Conservation (phyloP, 2,329 filamentous ascomycete genomes). For the Monosporascus sp. region DNA sequence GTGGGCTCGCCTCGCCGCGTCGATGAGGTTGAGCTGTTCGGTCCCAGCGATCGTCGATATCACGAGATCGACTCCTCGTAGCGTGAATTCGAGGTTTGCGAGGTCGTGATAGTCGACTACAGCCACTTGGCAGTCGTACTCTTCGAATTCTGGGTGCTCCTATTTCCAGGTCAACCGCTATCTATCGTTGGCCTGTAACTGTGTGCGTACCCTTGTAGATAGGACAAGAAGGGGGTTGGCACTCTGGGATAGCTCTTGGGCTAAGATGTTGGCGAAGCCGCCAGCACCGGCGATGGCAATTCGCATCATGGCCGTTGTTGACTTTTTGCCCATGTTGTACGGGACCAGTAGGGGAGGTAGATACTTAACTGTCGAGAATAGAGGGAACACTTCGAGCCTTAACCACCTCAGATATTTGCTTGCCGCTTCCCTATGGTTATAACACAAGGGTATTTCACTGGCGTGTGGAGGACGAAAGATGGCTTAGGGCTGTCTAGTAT, state of each 20-base stretch:
- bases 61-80: slow-evolving; percentile 69
- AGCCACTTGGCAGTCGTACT: slow-evolving; percentile 59
- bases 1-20: slow-evolving; percentile 59
- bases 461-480: slow-evolving; percentile 14
- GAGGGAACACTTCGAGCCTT: background rate
- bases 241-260: slow-evolving; percentile 56
- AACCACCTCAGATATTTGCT: background rate
- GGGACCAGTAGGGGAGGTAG: background rate
- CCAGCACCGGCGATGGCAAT: slow-evolving; percentile 59
- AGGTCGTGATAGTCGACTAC: slow-evolving; percentile 62
- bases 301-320: slow-evolving; percentile 44
- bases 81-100: slow-evolving; percentile 55
- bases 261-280: slow-evolving; percentile 53
- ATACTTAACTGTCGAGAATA: background rate
- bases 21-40: slow-evolving; percentile 66
- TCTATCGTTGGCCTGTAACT: background rate
- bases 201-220: slow-evolving; percentile 50
- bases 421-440: slow-evolving; percentile 2
- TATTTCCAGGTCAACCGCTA: slow-evolving; percentile 25
- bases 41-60: slow-evolving; percentile 68
- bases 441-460: slow-evolving; percentile 15
- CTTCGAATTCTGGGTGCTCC: slow-evolving; percentile 49
- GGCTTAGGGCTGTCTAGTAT: slow-evolving; percentile 14
- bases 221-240: slow-evolving; percentile 67
- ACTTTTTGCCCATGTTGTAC: slow-evolving; percentile 19